Base-by-base conservation (phyloP, 768 basidiomycete species). In the Mycena filopes region DNA sequence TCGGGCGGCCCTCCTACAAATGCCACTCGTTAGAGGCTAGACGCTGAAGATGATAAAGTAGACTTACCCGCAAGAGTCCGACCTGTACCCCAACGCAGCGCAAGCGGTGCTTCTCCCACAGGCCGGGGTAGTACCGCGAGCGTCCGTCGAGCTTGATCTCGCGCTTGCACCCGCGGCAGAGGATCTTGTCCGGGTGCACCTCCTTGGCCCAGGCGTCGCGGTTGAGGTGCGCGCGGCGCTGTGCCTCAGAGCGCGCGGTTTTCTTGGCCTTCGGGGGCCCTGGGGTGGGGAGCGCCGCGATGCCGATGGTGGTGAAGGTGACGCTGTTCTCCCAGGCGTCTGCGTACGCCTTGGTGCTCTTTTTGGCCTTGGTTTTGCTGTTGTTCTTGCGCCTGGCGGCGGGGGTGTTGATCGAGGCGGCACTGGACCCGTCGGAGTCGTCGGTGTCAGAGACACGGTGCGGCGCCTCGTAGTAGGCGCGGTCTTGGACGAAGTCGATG, bases 71-170 rank as follows among this genome's bases (percentile, higher is more conserved):
- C 23, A 18, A n/a, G 12, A 23, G 3, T 1, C 25, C 50, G 3
- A 5, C 43, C 10, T 36, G 20, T 1, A 58, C 49, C 1, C 36
- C 56, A 18, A 13, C 12, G 56, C 63, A 65, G 42, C 57, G 55
- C 54, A 29, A 7, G 7, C 56, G 55, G 25, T 65, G 63, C 33
- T 65, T 65, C n/a, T 53, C 26, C 55, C 55, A 65, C 6, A 65
- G 51, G 10, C 63, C 63, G 0, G 63, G 56, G 23, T 65, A 65
- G 18, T 53, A 65, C 1, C 28, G 29, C 18, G 50, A 58, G 2
- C 63, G 40, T 11, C 12, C 9, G 43, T 65, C 63, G n/a, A 65
- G 63, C 33, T 3, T 18, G 28, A 65, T 65, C 18, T 7, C 21
- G 4, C 25, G 28, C n/a, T 16, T 25, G 45, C 63, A 65, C 9